These are phyloP conservation scores for Zoysia pacifica DNA, from an alignment of 176 grass and related monocot species.

Conservation along the genomic window DNA sequence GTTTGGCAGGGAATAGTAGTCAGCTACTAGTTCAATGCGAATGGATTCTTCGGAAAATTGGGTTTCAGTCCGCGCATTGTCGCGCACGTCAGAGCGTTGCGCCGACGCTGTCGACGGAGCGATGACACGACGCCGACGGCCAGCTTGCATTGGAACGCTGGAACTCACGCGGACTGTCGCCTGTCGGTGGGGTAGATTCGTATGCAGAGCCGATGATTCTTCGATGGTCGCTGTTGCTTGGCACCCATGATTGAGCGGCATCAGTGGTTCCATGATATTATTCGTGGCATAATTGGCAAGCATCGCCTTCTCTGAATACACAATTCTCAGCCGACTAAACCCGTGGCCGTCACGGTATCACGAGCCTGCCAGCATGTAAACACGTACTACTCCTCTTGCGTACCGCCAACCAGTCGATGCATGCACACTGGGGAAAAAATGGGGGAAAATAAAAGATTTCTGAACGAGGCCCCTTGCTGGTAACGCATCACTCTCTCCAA, in stretches of 20 bases:
- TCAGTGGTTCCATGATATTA: no score
- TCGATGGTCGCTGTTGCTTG: no score
- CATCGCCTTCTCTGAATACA: no score
- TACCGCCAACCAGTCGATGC: neutral
- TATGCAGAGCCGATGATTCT: no score
- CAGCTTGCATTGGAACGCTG: constrained; percentile 17
- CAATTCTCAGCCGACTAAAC: no score
- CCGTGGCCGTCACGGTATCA: no score
- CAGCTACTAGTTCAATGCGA: no score
- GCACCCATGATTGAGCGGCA: no score
- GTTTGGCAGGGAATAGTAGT: no score
- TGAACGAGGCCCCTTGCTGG: neutral
- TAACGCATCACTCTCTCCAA: constrained; percentile 28
- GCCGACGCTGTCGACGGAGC: constrained; percentile 35
- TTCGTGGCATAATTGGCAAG: no score
- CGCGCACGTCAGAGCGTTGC: constrained; percentile 24
- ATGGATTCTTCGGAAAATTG: neutral
- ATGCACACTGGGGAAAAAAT: neutral
- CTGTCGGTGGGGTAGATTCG: constrained; percentile 23
- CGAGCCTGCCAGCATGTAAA: no score
- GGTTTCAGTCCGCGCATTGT: neutral
- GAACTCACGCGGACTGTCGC: neutral
- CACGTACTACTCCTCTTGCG: no score
- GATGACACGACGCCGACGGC: constrained; percentile 28
- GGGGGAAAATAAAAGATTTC: neutral